Evolutionary conservation across 2,329 filamentous ascomycete genomes (phyloP), one percentile per base, ranked within the genome.

Genomic region (Dactylellina parvicollis): DNA sequence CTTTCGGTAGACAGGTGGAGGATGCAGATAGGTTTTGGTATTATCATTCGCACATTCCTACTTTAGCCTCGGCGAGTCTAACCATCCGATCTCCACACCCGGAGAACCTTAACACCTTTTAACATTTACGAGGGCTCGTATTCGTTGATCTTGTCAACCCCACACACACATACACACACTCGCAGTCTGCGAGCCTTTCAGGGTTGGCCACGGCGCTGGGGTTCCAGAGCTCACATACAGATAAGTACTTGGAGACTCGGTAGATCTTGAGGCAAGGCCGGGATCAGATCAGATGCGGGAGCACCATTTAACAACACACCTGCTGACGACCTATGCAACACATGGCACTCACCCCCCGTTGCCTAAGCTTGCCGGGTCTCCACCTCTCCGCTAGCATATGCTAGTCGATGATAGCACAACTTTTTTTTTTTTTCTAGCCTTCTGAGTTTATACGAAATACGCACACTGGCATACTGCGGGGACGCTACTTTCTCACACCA

Each of bases 11-110:
- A 38, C 12, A 14, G 34, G 12, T 38, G 34, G 12, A 14, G 34
- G 34, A 38, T 38, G 16, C 34, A 5, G 12, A 38, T 14, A n/a
- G n/a, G 30, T 34, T 12, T 34, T 7, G 5, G 30, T 20, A 12
- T 18, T 22, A 56, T 56, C 52, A 34, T 56, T 42, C 52, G 18
- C 34, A 67, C 54, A 59, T 67, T 67, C 42, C 61, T 57, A 28
- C 50, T 66, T 66, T 46, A 52, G 62, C 62, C 44, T 67, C 62
- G 62, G 52, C 62, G 52, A 67, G 7, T 10, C 38, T n/a, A 26
- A 18, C 52, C 52, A 36, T 42, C 52, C 52, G 49, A 54, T 22
- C n/a, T 38, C 7, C 26, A 49, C 3, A 26, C 14, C 24, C 24
- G 16, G 12, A 30, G 30, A n/a, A 9, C 22, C 24, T 3, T 4